Percentiles rank a stretch among this genome's conserved stretches.
These are phyloP conservation scores for Chaetomium cochliodes DNA, from an alignment of 495 filamentous ascomycete genomes.

Conservation along the genomic window DNA sequence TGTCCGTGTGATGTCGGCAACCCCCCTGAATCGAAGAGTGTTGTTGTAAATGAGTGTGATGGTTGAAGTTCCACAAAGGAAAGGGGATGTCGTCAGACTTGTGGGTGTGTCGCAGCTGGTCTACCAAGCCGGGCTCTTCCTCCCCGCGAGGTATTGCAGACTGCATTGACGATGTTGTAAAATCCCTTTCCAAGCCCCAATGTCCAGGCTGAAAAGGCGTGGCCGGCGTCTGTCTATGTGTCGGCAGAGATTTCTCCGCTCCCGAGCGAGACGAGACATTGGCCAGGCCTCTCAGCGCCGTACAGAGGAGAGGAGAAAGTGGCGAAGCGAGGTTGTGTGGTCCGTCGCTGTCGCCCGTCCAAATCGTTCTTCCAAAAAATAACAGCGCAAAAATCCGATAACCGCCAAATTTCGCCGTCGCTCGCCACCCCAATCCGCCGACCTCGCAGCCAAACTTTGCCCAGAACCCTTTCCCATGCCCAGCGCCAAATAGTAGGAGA, in stretches of 20 bases:
- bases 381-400: slow-evolving; percentile 15
- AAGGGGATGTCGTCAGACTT: slow-evolving; percentile 19
- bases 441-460: slow-evolving; percentile 27
- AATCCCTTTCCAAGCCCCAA: slow-evolving; percentile 18
- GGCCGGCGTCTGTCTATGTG: slow-evolving; percentile 19
- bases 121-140: slow-evolving; percentile 22
- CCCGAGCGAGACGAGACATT: slow-evolving; percentile 8
- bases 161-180: background rate
- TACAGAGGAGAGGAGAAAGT: slow-evolving; percentile 21
- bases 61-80: slow-evolving; percentile 13
- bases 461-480: slow-evolving; percentile 29
- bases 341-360: slow-evolving; percentile 5
- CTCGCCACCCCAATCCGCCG: slow-evolving; percentile 12
- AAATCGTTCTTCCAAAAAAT: slow-evolving; percentile 13
- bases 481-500: slow-evolving; percentile 25
- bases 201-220: slow-evolving; percentile 14
- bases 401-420: slow-evolving; percentile 27
- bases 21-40: background rate
- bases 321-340: slow-evolving; percentile 6
- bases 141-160: slow-evolving; percentile 16
- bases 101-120: slow-evolving; percentile 13
- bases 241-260: slow-evolving; percentile 28
- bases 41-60: slow-evolving; percentile 10
- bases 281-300: slow-evolving; percentile 6
- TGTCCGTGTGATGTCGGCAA: slow-evolving; percentile 1